Base-by-base conservation (phyloP, 768 basidiomycete species). In the Tylopilus sp. region DNA sequence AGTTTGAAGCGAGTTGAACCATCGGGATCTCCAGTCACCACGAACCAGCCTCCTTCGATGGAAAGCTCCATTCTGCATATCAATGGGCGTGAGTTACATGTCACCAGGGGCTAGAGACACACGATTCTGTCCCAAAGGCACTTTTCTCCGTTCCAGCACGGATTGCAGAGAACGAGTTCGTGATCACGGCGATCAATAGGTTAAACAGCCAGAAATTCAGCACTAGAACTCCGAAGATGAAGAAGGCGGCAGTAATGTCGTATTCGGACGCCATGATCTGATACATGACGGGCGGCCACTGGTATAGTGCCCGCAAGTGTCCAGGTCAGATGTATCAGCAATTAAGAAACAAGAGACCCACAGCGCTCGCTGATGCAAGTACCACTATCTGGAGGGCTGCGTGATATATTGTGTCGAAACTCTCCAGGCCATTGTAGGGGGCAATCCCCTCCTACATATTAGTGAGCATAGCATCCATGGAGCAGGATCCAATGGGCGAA, bases 191-290 rank as follows among this genome's bases (percentile, higher is more conserved):
- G 52, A 95, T 91, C 64, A 95, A 88, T 36, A 97, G 69, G 66
- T 94, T 93, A 75, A 95, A 85, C 52, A 95, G 77, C 91, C 90
- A 91, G 67, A 95, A 92, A 68, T 97, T 95, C 59, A 97, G 77
- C 17, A 97, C 79, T 56, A 98, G 72, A 54, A 97, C 74, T 47
- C 85, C 85, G 36, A 83, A 70, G 53, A 98, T 86, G 73, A 91
- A 97, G 72, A 91, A 98, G 51, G 92, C 73, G 57, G 80, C 86
- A 1, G 91, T 90, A 13, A 86, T 70, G 63, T 88, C 90, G 69
- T 86, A 95, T 63, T 98, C 95, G 1, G 93, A 76, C 60, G 92
- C 90, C 65, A 97, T 88, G 75, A 89, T 85, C 13, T 69, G 61
- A 67, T 95, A 97, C 94, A 97, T 95, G 55, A 89, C 69, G 1